Base-by-base conservation (phyloP, 306 rosid species). In the Mimosa bimucronata region DNA sequence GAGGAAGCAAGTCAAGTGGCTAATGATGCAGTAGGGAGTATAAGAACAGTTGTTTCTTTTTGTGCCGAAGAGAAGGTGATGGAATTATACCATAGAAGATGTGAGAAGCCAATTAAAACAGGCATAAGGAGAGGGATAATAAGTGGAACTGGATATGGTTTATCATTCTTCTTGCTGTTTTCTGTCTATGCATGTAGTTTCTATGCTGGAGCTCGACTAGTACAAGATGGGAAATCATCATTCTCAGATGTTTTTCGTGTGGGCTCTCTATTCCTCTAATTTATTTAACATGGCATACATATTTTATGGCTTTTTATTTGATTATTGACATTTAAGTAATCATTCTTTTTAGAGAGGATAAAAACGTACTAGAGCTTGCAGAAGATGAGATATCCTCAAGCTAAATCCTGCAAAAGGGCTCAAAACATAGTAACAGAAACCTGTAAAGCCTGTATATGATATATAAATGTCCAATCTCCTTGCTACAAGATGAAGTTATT, bases 1-100 rank as follows among this genome's bases (percentile, higher is more conserved):
- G 93, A 87, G 82, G 86, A 89, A 80, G 93, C 93, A 30, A 89
- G 91, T 78, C 93, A 89, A 78, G 89, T 87, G 46, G 93, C 91
- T 19, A 89, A 42, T 85, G 93, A 89, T 80, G 89, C 92, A 44
- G 86, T 83, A 71, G 85, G 92, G 50, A 81, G 92, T 67, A 87
- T 85, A 60, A 86, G 94, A 79, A 90, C 94, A n/a, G 81, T 90
- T 80, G 82, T 92, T 45, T 88, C 94, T 68, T 90, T 90, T 74
- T 88, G 94, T 78, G 92, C 94, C n/a, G 94, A 90, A 77, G 84
- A 85, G 65, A 90, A 87, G 83, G 92, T 87, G 80, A 85, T 89
- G 82, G 83, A 82, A 25, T 26, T 89, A 19, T 89, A 91, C 83
- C 46, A 73, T 74, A 74, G 70, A 72, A 89, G 88, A 80, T 91